Conservation (phyloP, 2,329 filamentous ascomycete genomes). For the Cyclaneusma minus region DNA sequence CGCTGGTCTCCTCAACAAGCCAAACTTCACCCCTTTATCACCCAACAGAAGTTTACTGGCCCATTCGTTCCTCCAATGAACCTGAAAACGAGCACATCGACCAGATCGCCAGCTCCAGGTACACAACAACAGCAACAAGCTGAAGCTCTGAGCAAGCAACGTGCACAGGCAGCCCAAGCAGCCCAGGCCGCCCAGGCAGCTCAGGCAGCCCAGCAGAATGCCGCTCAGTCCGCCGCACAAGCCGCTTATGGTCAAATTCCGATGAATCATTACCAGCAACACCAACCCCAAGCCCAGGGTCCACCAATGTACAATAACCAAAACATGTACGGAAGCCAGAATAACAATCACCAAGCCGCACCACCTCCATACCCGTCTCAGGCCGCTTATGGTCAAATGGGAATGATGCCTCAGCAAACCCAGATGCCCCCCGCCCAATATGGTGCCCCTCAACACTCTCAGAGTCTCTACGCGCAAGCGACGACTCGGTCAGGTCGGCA, state of each 20-base stretch:
- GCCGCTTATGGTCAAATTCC: conserved; percentile 27
- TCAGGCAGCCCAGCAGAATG: conserved; percentile 43
- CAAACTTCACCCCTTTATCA: conserved; percentile 95
- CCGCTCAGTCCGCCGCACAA: conserved; percentile 53
- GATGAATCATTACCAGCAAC: conserved; percentile 32
- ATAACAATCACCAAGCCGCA: conserved; percentile 35
- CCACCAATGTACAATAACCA: conserved; percentile 70
- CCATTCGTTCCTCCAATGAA: conserved; percentile 97
- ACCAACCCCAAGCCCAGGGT: conserved; percentile 26
- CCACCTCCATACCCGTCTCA: conserved; percentile 73
- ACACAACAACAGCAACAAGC: conserved; percentile 94
- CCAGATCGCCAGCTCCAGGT: conserved; percentile 78
- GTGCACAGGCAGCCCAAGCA: conserved; percentile 56
- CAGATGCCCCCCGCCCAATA: conserved; percentile 55
- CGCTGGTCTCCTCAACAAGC: conserved; percentile 97
- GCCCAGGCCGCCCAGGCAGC: conserved; percentile 15
- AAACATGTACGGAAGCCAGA: conserved; percentile 59
- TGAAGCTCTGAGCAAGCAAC: conserved; percentile 84
- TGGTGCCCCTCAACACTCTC: conserved; percentile 35
- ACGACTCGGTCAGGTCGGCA: conserved; percentile 67
- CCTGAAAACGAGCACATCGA: conserved; percentile 71
- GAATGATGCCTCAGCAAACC: conserved; percentile 46
- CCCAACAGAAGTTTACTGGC: conserved; percentile 90
- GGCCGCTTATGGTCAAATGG: conserved; percentile 57
- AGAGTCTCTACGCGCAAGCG: conserved; percentile 59